phyloP scores from a whole-genome alignment of 257 asterid species.

The Hygrophila difformis region DNA sequence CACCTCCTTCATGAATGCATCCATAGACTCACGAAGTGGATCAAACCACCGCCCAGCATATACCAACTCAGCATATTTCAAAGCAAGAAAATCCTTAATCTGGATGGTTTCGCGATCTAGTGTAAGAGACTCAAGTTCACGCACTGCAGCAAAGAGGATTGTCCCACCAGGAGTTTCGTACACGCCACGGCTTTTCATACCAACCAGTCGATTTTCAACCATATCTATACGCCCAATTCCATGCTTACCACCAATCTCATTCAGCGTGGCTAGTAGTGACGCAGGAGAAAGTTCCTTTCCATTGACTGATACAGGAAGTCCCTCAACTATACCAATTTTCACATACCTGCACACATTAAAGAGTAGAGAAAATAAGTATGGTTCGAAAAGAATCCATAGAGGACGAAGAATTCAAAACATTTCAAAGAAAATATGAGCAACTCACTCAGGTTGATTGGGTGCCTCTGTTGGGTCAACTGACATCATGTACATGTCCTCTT shows the following conservation, averaged over 20 bases:
- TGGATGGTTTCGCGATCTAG: slow-evolving; percentile 89
- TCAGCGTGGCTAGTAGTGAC: slow-evolving; percentile 62
- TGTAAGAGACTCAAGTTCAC: slow-evolving; percentile 89
- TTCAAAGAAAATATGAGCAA: too few species aligned
- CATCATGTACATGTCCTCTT: slow-evolving; percentile 92
- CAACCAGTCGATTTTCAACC: slow-evolving; percentile 89
- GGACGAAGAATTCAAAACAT: too few species aligned
- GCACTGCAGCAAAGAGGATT: slow-evolving; percentile 68
- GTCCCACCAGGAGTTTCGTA: slow-evolving; percentile 96
- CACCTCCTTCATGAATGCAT: slow-evolving; percentile 87
- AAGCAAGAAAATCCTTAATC: slow-evolving; percentile 68
- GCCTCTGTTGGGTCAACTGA: slow-evolving; percentile 67
- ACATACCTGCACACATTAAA: slow-evolving; percentile 38
- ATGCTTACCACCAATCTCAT: slow-evolving; percentile 70
- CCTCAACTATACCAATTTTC: slow-evolving; percentile 64
- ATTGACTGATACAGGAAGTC: slow-evolving; percentile 69
- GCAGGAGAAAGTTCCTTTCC: slow-evolving; percentile 79
- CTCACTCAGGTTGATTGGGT: slow-evolving; percentile 84
- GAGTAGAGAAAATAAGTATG: neutral
- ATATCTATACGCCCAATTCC: slow-evolving; percentile 90
- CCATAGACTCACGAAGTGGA: slow-evolving; percentile 86
- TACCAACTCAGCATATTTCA: slow-evolving; percentile 84
- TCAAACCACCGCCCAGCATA: slow-evolving; percentile 93
- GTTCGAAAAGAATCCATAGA: too few species aligned
- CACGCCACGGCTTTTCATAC: slow-evolving; percentile 97